Evolutionary conservation across 257 asterid species (phyloP).

Genomic region (Lithospermum erythrorhizon): DNA sequence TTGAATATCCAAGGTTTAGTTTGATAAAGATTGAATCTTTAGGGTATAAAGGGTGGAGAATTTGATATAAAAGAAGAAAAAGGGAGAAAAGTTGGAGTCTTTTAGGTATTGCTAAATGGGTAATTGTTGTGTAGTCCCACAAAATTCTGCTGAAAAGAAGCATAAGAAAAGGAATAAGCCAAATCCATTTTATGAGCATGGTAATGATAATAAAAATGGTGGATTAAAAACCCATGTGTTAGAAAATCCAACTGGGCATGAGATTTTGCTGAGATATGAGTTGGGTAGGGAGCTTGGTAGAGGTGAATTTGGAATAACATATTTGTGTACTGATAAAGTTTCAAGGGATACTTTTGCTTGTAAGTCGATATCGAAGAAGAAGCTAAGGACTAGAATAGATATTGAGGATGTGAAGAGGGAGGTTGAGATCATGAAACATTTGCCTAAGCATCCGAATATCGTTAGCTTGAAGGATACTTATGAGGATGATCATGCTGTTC

Average conservation of each 20-base stretch:
- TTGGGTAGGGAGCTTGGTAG: slow-evolving; percentile 41
- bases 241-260: slow-evolving; percentile 34
- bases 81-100: slow-evolving; percentile 5
- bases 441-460: slow-evolving; percentile 34
- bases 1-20: background rate
- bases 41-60: background rate
- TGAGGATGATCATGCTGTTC: slow-evolving; percentile 40
- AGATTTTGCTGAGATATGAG: slow-evolving; percentile 27
- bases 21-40: slow-evolving; percentile 11
- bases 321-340: slow-evolving; percentile 33
- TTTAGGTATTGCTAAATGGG: slow-evolving; percentile 15
- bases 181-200: slow-evolving; percentile 29
- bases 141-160: slow-evolving; percentile 15
- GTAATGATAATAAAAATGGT: slow-evolving; percentile 13
- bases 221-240: slow-evolving; percentile 28
- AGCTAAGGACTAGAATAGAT: slow-evolving; percentile 36
- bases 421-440: slow-evolving; percentile 40
- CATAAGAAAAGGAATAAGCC: slow-evolving; percentile 23
- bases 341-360: slow-evolving; percentile 32
- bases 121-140: slow-evolving; percentile 28
- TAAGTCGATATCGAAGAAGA: slow-evolving; percentile 42
- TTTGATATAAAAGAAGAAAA: background rate
- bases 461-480: slow-evolving; percentile 36
- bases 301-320: slow-evolving; percentile 42
- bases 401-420: slow-evolving; percentile 46